These are phyloP conservation scores for Scutellaria galericulata DNA, from an alignment of 257 asterid species.

Conservation along the genomic window DNA sequence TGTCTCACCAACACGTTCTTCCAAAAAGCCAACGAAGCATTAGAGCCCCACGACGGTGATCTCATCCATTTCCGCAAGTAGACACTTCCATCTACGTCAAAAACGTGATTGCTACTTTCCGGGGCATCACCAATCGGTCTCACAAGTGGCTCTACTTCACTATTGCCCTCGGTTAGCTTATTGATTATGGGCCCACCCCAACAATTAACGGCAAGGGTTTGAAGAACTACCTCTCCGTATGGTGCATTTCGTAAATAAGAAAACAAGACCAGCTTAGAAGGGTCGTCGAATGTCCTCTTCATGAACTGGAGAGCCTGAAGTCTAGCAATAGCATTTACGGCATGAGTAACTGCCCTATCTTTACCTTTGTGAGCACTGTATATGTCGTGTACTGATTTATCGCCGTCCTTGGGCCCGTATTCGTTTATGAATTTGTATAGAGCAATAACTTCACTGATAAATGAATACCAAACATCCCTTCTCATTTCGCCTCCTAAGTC, in stretches of 20 bases:
- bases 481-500: conserved; percentile 94
- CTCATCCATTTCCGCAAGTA: conserved; percentile 91
- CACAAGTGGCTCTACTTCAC: conserved; percentile 37
- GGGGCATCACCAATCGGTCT: conserved; percentile 47
- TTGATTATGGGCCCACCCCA: conserved; percentile 86
- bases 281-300: conserved; percentile 79
- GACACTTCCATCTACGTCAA: conserved; percentile 86
- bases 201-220: conserved; percentile 84
- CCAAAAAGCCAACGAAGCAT: conserved; percentile 82
- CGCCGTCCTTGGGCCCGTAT: conserved; percentile 77
- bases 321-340: conserved; percentile 71
- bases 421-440: conserved; percentile 70
- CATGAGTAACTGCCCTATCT: conserved; percentile 60
- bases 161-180: conserved; percentile 41
- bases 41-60: conserved; percentile 82
- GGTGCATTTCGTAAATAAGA: conserved; percentile 78
- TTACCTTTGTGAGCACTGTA: conserved; percentile 84
- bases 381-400: conserved; percentile 58
- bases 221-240: conserved; percentile 76
- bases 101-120: conserved; percentile 55
- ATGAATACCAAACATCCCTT: conserved; percentile 94
- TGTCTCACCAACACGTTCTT: conserved; percentile 47
- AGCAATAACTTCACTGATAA: conserved; percentile 70
- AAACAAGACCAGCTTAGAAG: conserved; percentile 77
- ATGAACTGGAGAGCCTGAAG: conserved; percentile 89